Evolutionary conservation across 202 grass and related monocot species (phyloP).

Genomic region (Schoenoplectus triqueter): DNA sequence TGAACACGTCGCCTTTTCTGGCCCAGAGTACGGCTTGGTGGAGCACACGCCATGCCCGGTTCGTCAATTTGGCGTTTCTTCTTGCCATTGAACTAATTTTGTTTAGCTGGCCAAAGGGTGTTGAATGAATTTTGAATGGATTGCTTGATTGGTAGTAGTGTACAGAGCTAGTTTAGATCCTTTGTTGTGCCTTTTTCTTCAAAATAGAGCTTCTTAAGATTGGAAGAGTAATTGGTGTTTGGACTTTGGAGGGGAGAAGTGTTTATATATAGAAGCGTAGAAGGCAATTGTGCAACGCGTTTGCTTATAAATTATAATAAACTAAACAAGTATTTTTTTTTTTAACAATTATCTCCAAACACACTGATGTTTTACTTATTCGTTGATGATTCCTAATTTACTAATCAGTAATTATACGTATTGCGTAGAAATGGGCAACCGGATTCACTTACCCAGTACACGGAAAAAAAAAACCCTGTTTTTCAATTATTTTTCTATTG

Average conservation of each 20-base stretch:
- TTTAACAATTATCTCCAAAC: background rate
- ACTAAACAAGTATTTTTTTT: background rate
- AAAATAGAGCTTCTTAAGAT: background rate
- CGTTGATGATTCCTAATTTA: background rate
- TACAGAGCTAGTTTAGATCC: too few relatives aligned
- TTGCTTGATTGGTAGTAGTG: background rate
- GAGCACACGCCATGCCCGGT: constrained; percentile 67
- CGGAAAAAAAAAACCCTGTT: background rate
- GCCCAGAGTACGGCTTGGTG: constrained; percentile 67
- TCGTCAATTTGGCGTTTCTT: constrained; percentile 25
- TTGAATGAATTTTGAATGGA: too few relatives aligned
- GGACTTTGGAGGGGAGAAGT: background rate
- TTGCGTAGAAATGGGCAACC: background rate
- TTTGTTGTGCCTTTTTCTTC: background rate
- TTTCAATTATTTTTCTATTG: too few relatives aligned
- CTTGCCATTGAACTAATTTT: constrained; percentile 38
- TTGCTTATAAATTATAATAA: background rate
- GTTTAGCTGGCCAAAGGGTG: background rate
- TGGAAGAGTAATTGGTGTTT: background rate
- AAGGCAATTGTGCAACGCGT: background rate
- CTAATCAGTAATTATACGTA: background rate
- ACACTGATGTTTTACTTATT: background rate
- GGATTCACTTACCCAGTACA: background rate
- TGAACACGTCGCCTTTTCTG: constrained; percentile 46
- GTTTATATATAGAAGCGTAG: constrained; percentile 30